Percentiles rank a stretch among this genome's conserved stretches.
These are phyloP conservation scores for Aspergillus egyptiacus DNA, from an alignment of 495 filamentous ascomycete species.

Conservation along the genomic window DNA sequence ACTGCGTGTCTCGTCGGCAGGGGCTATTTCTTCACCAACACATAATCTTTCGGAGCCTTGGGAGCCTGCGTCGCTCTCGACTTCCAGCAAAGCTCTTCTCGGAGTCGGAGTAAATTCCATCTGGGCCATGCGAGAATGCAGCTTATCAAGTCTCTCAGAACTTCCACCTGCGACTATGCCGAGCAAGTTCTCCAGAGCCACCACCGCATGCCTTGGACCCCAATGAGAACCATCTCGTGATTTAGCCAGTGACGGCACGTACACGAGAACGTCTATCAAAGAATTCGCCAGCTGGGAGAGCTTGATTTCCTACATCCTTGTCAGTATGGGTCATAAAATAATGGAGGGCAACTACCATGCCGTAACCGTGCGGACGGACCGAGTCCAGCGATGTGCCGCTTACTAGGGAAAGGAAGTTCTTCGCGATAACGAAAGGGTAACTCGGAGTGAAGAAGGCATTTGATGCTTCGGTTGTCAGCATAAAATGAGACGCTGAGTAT, in stretches of 20 bases:
- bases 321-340: neutral
- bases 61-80: neutral
- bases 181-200: conserved; percentile 6
- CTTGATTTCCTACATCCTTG: conserved; percentile 5
- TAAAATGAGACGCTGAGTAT: conserved; percentile 9
- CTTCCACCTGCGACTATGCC: conserved; percentile 6
- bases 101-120: conserved; percentile 5
- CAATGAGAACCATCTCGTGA: neutral
- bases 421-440: conserved; percentile 4
- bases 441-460: conserved; percentile 4
- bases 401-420: conserved; percentile 7
- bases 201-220: conserved; percentile 5
- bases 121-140: conserved; percentile 4
- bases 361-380: conserved; percentile 9
- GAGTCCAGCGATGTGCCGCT: conserved; percentile 8
- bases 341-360: conserved; percentile 6
- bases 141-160: conserved; percentile 5
- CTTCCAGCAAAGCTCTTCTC: neutral
- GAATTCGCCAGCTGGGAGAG: conserved; percentile 8
- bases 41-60: neutral
- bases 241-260: conserved; percentile 1
- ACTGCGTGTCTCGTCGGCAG: neutral
- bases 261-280: conserved; percentile 10
- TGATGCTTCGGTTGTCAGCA: conserved; percentile 4
- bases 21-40: neutral